Evolutionary conservation across 768 basidiomycete genomes (phyloP).

Genomic region (Leccinum boreale): DNA sequence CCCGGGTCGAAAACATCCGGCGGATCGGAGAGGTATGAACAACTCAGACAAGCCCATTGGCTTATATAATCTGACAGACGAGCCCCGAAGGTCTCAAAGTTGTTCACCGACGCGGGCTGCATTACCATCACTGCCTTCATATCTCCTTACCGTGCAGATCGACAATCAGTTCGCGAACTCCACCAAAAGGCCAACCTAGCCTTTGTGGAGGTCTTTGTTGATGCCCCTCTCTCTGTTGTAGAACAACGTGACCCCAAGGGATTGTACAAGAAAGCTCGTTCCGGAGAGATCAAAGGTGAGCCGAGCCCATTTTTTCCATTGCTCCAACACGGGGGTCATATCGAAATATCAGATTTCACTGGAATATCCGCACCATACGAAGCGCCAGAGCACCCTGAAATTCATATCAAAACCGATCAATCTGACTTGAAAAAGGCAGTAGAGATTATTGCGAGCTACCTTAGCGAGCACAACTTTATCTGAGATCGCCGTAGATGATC

Average conservation of each 20-base stretch:
- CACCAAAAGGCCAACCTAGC: constrained; percentile 71
- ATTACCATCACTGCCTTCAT: constrained; percentile 95
- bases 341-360: constrained; percentile 76
- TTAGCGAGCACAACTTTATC: constrained; percentile 62
- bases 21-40: constrained; percentile 85
- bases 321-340: constrained; percentile 5
- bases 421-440: constrained; percentile 77
- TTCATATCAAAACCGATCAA: constrained; percentile 89
- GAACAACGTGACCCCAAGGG: constrained; percentile 97
- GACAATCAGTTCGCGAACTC: constrained; percentile 74
- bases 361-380: constrained; percentile 98
- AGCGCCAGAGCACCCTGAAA: constrained; percentile 77
- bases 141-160: constrained; percentile 92
- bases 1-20: constrained; percentile 93
- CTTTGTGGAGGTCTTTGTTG: constrained; percentile 94
- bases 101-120: constrained; percentile 87
- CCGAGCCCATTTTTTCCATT: not conserved
- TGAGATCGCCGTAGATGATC: constrained; percentile 23
- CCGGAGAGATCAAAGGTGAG: constrained; percentile 92
- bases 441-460: constrained; percentile 73
- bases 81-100: constrained; percentile 73
- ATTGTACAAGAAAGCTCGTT: constrained; percentile 92
- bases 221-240: constrained; percentile 84
- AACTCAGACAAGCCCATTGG: not conserved
- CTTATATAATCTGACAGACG: constrained; percentile 11